phyloP scores from a whole-genome alignment of 192 early-diverging fungal genomes.

The Thamnidium elegans region DNA sequence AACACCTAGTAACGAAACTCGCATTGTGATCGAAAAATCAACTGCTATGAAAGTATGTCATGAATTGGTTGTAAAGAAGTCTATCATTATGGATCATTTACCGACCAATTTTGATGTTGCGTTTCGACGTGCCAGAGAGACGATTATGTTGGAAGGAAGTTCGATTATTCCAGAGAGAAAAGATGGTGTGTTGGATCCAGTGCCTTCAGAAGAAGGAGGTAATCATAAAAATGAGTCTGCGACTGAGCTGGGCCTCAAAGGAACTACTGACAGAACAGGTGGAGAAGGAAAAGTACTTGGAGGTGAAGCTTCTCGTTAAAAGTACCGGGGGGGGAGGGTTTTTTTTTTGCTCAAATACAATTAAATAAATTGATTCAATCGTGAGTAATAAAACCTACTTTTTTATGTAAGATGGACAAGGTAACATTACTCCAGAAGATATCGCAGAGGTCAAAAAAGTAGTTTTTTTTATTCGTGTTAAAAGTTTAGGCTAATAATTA shows the following conservation, averaged over 20 bases:
- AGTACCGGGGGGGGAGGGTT: background rate
- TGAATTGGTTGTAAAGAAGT: constrained; percentile 34
- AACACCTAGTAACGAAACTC: constrained; percentile 31
- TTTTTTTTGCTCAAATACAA: too few relatives aligned
- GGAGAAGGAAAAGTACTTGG: constrained; percentile 3
- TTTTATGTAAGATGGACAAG: too few relatives aligned
- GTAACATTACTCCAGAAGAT: too few relatives aligned
- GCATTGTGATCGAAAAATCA: constrained; percentile 36
- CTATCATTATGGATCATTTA: constrained; percentile 37
- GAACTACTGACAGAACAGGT: background rate
- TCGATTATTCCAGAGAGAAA: background rate
- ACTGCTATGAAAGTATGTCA: constrained; percentile 22
- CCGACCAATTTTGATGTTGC: constrained; percentile 38
- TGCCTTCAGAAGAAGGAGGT: background rate
- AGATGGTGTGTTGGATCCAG: background rate
- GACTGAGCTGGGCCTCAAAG: constrained; percentile 6
- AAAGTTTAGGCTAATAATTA: too few relatives aligned
- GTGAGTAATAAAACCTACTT: too few relatives aligned
- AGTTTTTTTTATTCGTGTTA: too few relatives aligned
- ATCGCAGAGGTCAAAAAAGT: too few relatives aligned
- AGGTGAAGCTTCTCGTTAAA: background rate
- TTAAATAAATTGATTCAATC: too few relatives aligned
- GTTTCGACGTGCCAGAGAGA: constrained; percentile 30
- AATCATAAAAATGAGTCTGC: constrained; percentile 3
- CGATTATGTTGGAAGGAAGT: constrained; percentile 22